A percentile compares a stretch with the other conserved stretches of the same genome.
phyloP scores from a whole-genome alignment of 768 basidiomycete species.

The Daedaleopsis sinensis region DNA sequence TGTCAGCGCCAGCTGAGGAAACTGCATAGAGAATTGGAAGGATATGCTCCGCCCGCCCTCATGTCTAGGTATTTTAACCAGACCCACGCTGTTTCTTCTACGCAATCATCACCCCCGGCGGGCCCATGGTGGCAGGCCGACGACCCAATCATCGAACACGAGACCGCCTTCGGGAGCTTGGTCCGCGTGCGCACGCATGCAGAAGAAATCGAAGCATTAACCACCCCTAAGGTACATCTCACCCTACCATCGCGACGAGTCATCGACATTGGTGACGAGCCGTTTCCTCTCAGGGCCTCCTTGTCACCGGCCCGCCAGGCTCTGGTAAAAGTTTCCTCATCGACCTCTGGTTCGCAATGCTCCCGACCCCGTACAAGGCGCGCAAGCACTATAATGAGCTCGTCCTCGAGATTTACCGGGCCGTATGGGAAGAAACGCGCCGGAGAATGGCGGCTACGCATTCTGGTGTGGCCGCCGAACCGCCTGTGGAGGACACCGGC shows the following conservation, averaged over 20 bases:
- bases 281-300: constrained; percentile 42
- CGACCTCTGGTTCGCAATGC: constrained; percentile 55
- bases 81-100: not conserved
- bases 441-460: constrained; percentile 38
- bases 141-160: constrained; percentile 19
- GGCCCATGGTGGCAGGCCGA: constrained; percentile 37
- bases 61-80: constrained; percentile 34
- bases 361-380: constrained; percentile 55
- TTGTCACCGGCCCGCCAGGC: constrained; percentile 54
- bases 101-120: constrained; percentile 23
- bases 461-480: constrained; percentile 8
- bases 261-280: not conserved
- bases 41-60: constrained; percentile 52
- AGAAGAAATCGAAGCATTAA: constrained; percentile 52
- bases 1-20: constrained; percentile 45
- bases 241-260: not conserved
- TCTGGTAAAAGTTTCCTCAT: constrained; percentile 58
- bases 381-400: constrained; percentile 62
- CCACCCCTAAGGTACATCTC: constrained; percentile 50
- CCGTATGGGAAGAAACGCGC: constrained; percentile 54
- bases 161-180: constrained; percentile 33
- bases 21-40: constrained; percentile 46
- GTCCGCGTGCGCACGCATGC: constrained; percentile 48
- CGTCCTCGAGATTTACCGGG: constrained; percentile 56
- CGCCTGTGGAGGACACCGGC: constrained; percentile 31